A percentile compares a stretch with the other conserved stretches of the same genome.
phyloP scores from a whole-genome alignment of 495 filamentous ascomycete species.

The Podospora pseudoanserina region DNA sequence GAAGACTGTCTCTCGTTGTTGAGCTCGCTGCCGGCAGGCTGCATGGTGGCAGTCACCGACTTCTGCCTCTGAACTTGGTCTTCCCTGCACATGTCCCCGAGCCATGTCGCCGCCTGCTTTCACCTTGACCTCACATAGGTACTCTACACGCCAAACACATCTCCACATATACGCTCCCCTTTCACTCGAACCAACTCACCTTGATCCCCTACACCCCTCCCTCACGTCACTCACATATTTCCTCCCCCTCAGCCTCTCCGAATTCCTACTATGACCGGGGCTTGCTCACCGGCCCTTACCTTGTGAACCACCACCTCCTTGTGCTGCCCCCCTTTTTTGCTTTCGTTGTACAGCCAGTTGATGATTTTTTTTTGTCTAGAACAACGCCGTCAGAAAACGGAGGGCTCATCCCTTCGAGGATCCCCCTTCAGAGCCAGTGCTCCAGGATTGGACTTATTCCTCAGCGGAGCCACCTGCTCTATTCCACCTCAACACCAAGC shows the following conservation, averaged over 20 bases:
- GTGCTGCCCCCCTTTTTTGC: not conserved
- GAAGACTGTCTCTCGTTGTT: conserved; percentile 23
- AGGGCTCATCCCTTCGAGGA: conserved; percentile 44
- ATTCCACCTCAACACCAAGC: not conserved
- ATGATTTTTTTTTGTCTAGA: conserved; percentile 45
- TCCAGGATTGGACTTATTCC: conserved; percentile 28
- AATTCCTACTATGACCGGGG: not conserved
- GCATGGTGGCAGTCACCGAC: conserved; percentile 32
- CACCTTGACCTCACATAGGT: not conserved
- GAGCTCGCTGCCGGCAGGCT: conserved; percentile 28
- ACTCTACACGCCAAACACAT: not conserved
- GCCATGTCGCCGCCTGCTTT: not conserved
- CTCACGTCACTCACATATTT: not conserved
- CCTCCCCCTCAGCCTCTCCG: not conserved
- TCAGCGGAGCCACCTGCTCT: too few relatives aligned
- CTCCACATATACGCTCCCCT: not conserved
- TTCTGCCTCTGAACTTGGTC: conserved; percentile 19
- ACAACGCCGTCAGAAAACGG: conserved; percentile 47
- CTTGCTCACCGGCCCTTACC: not conserved
- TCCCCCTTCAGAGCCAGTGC: conserved; percentile 36
- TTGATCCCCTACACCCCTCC: not conserved
- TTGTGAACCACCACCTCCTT: not conserved
- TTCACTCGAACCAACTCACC: not conserved
- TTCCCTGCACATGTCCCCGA: conserved; percentile 6
- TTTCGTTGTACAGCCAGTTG: conserved; percentile 42